These are phyloP conservation scores for Microdochium paspali DNA, from an alignment of 2,329 filamentous ascomycete genomes.

Conservation along the genomic window DNA sequence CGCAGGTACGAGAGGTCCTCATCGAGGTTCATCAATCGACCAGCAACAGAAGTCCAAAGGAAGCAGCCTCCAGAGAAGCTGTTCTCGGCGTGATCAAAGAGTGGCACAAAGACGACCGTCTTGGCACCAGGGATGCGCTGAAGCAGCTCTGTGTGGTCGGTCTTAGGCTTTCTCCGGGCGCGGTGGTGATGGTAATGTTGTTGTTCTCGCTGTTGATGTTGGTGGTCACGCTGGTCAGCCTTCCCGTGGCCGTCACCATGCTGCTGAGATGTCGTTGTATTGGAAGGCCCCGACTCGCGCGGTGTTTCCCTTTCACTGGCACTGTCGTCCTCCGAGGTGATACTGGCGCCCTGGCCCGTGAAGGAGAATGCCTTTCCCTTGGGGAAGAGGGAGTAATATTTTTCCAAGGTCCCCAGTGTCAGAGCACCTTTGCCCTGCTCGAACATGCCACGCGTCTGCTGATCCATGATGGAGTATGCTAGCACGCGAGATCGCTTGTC, in stretches of 20 bases:
- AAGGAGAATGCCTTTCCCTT: conserved; percentile 19
- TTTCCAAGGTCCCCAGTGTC: conserved; percentile 17
- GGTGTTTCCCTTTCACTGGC: conserved; percentile 12
- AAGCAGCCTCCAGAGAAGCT: conserved; percentile 23
- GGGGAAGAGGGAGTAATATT: conserved; percentile 19
- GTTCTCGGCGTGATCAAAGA: conserved; percentile 24
- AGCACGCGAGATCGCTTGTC: conserved; percentile 18
- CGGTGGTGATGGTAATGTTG: conserved; percentile 1
- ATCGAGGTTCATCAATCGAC: conserved; percentile 25
- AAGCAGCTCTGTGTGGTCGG: conserved; percentile 17
- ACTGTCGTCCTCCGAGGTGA: conserved; percentile 21
- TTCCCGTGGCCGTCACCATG: too few relatives aligned
- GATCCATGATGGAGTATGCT: conserved; percentile 16
- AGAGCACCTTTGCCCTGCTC: conserved; percentile 15
- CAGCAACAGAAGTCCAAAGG: conserved; percentile 22
- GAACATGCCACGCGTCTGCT: conserved; percentile 12
- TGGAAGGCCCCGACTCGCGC: neutral
- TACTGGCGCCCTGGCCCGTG: conserved; percentile 14
- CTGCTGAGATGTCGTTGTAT: neutral
- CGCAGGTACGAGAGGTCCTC: conserved; percentile 21
- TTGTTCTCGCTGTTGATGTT: conserved; percentile 1
- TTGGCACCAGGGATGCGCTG: conserved; percentile 22
- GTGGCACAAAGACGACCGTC: conserved; percentile 22
- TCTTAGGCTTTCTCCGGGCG: conserved; percentile 2
- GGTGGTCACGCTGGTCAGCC: neutral